A percentile compares a stretch with the other conserved stretches of the same genome.
Evolutionary conservation across 805 yeast species (phyloP).

Genomic region (Jamesozyma piceae): DNA sequence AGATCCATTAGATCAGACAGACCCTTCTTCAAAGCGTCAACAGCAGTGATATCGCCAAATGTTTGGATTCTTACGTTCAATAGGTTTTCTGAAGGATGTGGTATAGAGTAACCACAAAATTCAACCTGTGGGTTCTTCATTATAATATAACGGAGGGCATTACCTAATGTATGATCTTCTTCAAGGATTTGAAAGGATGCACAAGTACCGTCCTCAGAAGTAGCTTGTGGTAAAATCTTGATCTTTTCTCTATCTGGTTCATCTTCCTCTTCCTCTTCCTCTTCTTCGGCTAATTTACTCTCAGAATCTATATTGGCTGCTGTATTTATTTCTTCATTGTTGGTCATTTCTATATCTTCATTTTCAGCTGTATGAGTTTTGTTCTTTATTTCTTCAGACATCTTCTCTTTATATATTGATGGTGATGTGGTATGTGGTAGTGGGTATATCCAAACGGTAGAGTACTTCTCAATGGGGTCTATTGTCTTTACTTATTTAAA

Average conservation of each 20-base stretch:
- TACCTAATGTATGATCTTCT: constrained; percentile 95
- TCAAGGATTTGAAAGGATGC: constrained; percentile 88
- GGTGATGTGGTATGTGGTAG: too few relatives aligned
- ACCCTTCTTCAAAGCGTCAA: constrained; percentile 88
- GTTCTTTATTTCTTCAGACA: constrained; percentile 1
- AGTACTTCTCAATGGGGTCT: too few relatives aligned
- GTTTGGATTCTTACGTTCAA: constrained; percentile 91
- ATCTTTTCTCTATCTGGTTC: constrained; percentile 49
- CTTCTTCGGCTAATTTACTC: constrained; percentile 3
- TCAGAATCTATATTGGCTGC: not conserved
- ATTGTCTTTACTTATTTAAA: too few relatives aligned
- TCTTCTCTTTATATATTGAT: not conserved
- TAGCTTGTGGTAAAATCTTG: constrained; percentile 62
- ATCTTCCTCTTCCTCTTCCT: constrained; percentile 29
- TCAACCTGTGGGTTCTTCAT: constrained; percentile 98
- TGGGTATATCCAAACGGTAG: too few relatives aligned
- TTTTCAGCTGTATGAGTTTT: not conserved
- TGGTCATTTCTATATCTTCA: constrained; percentile 8
- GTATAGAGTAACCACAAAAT: constrained; percentile 96
- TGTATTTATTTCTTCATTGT: constrained; percentile 4
- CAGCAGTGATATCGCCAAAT: constrained; percentile 73
- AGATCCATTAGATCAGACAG: constrained; percentile 72
- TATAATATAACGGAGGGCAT: constrained; percentile 83
- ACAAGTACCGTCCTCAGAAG: constrained; percentile 84
- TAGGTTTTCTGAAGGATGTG: constrained; percentile 91